phyloP scores from a whole-genome alignment of 148 eudicot species.

The Rhododendron griersonianum region DNA sequence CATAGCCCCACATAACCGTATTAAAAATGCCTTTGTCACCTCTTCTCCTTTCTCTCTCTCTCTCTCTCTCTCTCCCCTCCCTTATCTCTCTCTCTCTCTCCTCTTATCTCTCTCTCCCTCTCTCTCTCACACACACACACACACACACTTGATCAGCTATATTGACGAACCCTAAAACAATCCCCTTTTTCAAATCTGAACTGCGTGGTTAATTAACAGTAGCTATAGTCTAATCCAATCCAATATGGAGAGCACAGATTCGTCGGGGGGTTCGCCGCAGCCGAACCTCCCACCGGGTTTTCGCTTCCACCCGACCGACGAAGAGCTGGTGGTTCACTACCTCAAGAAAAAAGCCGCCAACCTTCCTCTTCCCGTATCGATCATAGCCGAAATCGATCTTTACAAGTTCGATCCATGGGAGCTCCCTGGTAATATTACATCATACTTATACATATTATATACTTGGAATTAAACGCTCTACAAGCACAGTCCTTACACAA shows the following conservation, averaged over 20 bases:
- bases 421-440: constrained; percentile 28
- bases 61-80: neutral
- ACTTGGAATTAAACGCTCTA: neutral
- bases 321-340: constrained; percentile 36
- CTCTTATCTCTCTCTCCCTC: neutral
- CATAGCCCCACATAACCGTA: neutral
- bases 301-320: constrained; percentile 44
- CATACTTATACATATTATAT: neutral
- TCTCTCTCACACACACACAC: neutral
- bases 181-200: neutral
- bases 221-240: neutral
- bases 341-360: constrained; percentile 30
- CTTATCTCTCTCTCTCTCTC: neutral
- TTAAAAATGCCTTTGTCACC: neutral
- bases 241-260: constrained; percentile 15
- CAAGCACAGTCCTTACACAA: neutral
- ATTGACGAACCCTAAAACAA: neutral
- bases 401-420: constrained; percentile 45
- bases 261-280: neutral
- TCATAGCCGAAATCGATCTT: constrained; percentile 33
- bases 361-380: constrained; percentile 21
- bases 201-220: neutral
- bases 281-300: constrained; percentile 37
- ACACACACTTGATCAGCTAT: neutral
- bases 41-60: neutral